Base-by-base conservation (phyloP, 805 yeast species). In the Candida nanaspora region DNA sequence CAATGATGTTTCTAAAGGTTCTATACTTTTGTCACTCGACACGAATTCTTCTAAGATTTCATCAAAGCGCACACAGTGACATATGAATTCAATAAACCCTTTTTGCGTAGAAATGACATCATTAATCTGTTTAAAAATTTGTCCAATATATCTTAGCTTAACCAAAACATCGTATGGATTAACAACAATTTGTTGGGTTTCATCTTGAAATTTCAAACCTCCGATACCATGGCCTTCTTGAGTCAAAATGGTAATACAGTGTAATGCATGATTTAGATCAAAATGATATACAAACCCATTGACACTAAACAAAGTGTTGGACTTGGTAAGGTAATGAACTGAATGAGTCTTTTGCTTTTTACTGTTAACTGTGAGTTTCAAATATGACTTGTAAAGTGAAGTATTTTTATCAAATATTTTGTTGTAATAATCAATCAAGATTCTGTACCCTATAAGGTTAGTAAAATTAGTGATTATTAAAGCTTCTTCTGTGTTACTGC, bases 81-180 rank as follows among this genome's bases (percentile, higher is more conserved):
- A 21, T 8, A 38, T 25, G 13, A 38, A 38, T 15, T 30, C 40
- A 3, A 20, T 13, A 6, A 38, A 26, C 13, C 35, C 35, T n/a
- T 20, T 11, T 14, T 38, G 16, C 21, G 15, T 27, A 5, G 35
- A 16, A 9, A 31, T 38, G 9, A 38, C n/a, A 19, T 38, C 30
- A 13, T 38, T 38, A 2, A 38, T 6, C n/a, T 30, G 3, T 22
- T 31, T 38, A 30, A 38, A 38, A 8, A 38, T 38, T 19, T 38
- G 40, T 8, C 35, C 35, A 31, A 38, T 38, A 21, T 38, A 38
- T 18, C 35, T 31, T 8, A 21, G 7, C 16, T 38, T 38, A 6
- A 23, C 16, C 16, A 38, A 15, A 6, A 38, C 40, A 19, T 38
- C 40, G 23, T 38, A 38, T 15, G 40, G 40, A 22, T 38, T 38